A percentile compares a stretch with the other conserved stretches of the same genome.
Evolutionary conservation across 495 filamentous ascomycete genomes (phyloP).

Genomic region (Penicillium ochrochloron): DNA sequence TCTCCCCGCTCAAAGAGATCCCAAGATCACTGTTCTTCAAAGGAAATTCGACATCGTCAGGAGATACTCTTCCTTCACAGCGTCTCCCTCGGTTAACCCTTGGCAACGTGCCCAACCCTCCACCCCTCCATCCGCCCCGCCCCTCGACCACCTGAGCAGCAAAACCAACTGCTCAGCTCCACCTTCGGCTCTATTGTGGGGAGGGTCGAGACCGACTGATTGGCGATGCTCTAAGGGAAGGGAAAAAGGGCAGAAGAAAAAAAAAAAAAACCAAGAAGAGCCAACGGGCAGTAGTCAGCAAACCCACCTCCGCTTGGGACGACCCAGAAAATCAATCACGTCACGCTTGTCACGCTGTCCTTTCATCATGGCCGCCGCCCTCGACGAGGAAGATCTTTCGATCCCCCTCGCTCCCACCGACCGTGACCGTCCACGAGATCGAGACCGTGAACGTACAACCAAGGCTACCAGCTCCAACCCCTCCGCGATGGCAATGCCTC

Average conservation of each 20-base stretch:
- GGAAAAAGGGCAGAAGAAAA: conserved; percentile 26
- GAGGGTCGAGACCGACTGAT: conserved; percentile 39
- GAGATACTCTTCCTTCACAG: neutral
- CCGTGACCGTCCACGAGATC: conserved; percentile 54
- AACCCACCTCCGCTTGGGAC: conserved; percentile 27
- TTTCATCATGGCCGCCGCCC: conserved; percentile 54
- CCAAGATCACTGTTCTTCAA: neutral
- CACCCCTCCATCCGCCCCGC: conserved; percentile 25
- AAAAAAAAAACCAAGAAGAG: conserved; percentile 19
- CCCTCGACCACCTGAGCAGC: conserved; percentile 19
- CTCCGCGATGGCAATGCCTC: conserved; percentile 55
- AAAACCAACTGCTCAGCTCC: conserved; percentile 32
- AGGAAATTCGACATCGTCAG: no score
- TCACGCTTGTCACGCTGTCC: conserved; percentile 51
- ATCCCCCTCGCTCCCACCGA: conserved; percentile 77
- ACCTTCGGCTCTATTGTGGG: conserved; percentile 38
- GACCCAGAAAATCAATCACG: conserved; percentile 48
- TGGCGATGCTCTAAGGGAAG: conserved; percentile 33
- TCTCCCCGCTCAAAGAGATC: neutral
- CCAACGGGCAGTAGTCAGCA: conserved; percentile 29
- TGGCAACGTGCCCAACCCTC: conserved; percentile 7
- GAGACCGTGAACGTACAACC: conserved; percentile 40
- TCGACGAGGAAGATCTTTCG: conserved; percentile 90
- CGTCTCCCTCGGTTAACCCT: conserved; percentile 13
- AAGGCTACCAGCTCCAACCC: conserved; percentile 36